phyloP scores from a whole-genome alignment of 2,329 filamentous ascomycete genomes.

The Simplicillium sp. region DNA sequence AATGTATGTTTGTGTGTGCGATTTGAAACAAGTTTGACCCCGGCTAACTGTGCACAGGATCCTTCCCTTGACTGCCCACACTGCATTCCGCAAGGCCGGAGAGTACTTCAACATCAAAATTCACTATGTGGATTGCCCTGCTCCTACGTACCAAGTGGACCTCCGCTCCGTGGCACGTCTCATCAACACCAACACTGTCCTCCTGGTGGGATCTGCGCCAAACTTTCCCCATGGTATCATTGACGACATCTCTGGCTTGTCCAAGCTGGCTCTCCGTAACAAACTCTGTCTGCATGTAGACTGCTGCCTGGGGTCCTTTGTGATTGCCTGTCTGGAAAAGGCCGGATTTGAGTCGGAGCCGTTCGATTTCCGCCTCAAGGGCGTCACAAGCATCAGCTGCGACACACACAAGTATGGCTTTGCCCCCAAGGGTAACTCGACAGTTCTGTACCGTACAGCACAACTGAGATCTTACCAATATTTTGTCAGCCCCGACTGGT shows the following conservation, averaged over 20 bases:
- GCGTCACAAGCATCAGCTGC: conserved; percentile 90
- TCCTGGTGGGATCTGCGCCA: conserved; percentile 88
- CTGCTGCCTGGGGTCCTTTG: conserved; percentile 93
- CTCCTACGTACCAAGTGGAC: conserved; percentile 77
- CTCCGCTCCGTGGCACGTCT: conserved; percentile 68
- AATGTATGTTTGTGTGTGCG: conserved; percentile 51
- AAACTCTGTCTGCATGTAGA: conserved; percentile 89
- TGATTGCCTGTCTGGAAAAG: conserved; percentile 83
- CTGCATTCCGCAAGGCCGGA: conserved; percentile 90
- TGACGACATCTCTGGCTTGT: conserved; percentile 82
- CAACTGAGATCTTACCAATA: conserved; percentile 83
- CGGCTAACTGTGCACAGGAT: conserved; percentile 47
- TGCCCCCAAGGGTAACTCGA: conserved; percentile 94
- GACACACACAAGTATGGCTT: conserved; percentile 99
- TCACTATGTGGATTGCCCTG: conserved; percentile 79
- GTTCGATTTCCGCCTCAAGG: conserved; percentile 90
- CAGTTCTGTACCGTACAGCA: conserved; percentile 77
- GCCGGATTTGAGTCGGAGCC: conserved; percentile 84
- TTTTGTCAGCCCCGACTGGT: conserved; percentile 92
- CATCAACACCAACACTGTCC: conserved; percentile 86
- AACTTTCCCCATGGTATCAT: conserved; percentile 99
- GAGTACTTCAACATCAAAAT: conserved; percentile 96
- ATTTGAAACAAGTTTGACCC: no score
- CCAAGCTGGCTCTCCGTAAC: conserved; percentile 69
- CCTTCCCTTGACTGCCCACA: conserved; percentile 87